A percentile compares a stretch with the other conserved stretches of the same genome.
These are phyloP conservation scores for Stemphylium lycopersici DNA, from an alignment of 2,329 filamentous ascomycete genomes.

Conservation along the genomic window DNA sequence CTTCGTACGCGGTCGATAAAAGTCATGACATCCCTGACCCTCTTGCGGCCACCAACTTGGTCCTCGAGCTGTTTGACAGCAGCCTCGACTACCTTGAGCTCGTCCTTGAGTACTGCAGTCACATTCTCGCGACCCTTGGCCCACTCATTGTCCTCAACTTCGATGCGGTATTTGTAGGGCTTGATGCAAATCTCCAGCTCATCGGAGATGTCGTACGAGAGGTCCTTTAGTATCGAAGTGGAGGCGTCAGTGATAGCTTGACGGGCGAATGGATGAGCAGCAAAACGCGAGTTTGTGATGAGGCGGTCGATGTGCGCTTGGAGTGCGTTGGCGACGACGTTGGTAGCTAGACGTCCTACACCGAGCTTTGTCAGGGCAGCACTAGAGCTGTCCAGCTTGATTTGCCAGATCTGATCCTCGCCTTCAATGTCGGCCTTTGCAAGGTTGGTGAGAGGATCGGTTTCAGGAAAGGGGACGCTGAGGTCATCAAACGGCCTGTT, in stretches of 20 bases:
- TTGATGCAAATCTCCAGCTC: constrained; percentile 99
- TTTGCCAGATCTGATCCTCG: constrained; percentile 87
- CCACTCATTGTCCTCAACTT: constrained; percentile 93
- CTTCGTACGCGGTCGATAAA: constrained; percentile 91
- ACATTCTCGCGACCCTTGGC: constrained; percentile 82
- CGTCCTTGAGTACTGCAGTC: constrained; percentile 78
- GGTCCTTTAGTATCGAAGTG: constrained; percentile 86
- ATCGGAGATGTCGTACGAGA: constrained; percentile 96
- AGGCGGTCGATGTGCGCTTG: constrained; percentile 82
- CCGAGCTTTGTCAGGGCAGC: constrained; percentile 92
- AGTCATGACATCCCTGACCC: constrained; percentile 84
- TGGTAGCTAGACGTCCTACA: constrained; percentile 90
- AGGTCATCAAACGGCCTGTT: constrained; percentile 92
- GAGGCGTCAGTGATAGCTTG: constrained; percentile 93
- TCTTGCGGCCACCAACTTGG: constrained; percentile 78
- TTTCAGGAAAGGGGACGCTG: constrained; percentile 67
- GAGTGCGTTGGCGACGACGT: constrained; percentile 85
- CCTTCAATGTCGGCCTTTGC: constrained; percentile 75
- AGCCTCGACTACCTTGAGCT: constrained; percentile 81
- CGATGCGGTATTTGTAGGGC: constrained; percentile 97
- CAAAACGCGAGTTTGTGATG: constrained; percentile 81
- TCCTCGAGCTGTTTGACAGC: constrained; percentile 79
- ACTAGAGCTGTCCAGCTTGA: constrained; percentile 90
- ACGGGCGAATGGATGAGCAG: constrained; percentile 87
- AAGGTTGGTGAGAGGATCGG: constrained; percentile 75